phyloP scores from a whole-genome alignment of 2,329 filamentous ascomycete species.

The Aschersonia sp. region DNA sequence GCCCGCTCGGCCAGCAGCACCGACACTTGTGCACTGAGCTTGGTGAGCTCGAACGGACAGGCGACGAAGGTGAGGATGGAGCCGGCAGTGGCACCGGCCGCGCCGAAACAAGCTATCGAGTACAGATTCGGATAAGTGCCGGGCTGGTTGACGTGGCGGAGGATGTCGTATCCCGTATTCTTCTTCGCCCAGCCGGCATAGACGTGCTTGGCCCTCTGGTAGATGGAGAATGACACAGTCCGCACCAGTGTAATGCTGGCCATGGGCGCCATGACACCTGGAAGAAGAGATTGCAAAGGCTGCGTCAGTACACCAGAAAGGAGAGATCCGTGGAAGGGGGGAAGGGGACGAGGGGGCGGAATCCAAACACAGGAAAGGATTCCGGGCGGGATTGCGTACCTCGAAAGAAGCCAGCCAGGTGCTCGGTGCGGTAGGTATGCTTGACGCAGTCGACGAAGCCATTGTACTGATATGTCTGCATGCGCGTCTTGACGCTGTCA shows the following conservation, averaged over 20 bases:
- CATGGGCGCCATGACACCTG: constrained; percentile 70
- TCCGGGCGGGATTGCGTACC: constrained; percentile 30
- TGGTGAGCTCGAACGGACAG: constrained; percentile 83
- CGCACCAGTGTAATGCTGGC: constrained; percentile 64
- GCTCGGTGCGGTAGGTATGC: constrained; percentile 63
- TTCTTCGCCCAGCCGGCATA: constrained; percentile 57
- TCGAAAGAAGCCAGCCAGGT: constrained; percentile 64
- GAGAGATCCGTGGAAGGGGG: neutral
- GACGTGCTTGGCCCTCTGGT: constrained; percentile 60
- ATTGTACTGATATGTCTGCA: constrained; percentile 73
- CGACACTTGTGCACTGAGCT: constrained; percentile 74
- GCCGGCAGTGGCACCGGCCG: constrained; percentile 65
- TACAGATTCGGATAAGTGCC: constrained; percentile 59
- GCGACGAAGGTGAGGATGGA: constrained; percentile 68
- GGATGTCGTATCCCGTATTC: constrained; percentile 54
- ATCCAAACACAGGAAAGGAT: too few relatives aligned
- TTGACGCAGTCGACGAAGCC: constrained; percentile 61
- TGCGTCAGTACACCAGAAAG: neutral
- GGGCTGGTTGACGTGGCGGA: constrained; percentile 55
- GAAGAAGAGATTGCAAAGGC: neutral
- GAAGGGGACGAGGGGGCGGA: neutral
- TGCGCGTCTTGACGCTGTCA: constrained; percentile 79
- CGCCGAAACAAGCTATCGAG: constrained; percentile 62
- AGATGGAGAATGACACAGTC: constrained; percentile 67
- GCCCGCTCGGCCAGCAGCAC: constrained; percentile 50